Conservation (phyloP, 1,284 basidiomycete genomes). For the Agroathelia rolfsii region DNA sequence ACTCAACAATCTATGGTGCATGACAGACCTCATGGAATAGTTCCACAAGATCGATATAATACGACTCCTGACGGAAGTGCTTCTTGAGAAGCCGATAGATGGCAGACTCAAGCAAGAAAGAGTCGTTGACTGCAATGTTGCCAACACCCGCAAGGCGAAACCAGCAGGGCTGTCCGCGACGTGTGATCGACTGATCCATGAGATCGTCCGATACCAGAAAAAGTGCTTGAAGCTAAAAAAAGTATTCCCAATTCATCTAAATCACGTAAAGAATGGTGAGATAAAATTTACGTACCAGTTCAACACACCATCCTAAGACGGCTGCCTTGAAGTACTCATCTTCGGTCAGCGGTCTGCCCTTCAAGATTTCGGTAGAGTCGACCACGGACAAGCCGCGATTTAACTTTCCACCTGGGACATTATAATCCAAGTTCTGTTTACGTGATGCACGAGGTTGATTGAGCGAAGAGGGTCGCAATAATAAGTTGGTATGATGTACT, state of each 20-base stretch:
- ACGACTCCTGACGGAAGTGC: constrained; percentile 76
- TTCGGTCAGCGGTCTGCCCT: constrained; percentile 56
- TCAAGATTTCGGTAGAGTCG: constrained; percentile 87
- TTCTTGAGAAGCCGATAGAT: constrained; percentile 89
- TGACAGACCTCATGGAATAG: constrained; percentile 73
- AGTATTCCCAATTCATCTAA: constrained; percentile 1
- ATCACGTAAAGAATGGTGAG: neutral
- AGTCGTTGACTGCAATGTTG: constrained; percentile 92
- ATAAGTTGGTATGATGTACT: constrained; percentile 13
- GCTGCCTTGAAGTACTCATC: constrained; percentile 89
- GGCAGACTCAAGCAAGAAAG: constrained; percentile 92
- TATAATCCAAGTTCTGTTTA: constrained; percentile 86
- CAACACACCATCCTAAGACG: constrained; percentile 92
- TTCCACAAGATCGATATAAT: constrained; percentile 86
- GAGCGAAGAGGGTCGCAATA: neutral
- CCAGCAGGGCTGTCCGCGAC: constrained; percentile 98
- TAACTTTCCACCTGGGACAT: constrained; percentile 93
- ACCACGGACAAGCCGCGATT: constrained; percentile 94
- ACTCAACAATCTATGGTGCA: neutral
- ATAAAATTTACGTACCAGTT: constrained; percentile 56
- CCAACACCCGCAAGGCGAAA: constrained; percentile 72
- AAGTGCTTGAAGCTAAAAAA: constrained; percentile 83
- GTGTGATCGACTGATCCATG: constrained; percentile 92
- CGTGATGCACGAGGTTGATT: neutral
- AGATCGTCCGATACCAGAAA: constrained; percentile 98